phyloP scores from a whole-genome alignment of 805 yeast species.

The Metschnikowia anglica region DNA sequence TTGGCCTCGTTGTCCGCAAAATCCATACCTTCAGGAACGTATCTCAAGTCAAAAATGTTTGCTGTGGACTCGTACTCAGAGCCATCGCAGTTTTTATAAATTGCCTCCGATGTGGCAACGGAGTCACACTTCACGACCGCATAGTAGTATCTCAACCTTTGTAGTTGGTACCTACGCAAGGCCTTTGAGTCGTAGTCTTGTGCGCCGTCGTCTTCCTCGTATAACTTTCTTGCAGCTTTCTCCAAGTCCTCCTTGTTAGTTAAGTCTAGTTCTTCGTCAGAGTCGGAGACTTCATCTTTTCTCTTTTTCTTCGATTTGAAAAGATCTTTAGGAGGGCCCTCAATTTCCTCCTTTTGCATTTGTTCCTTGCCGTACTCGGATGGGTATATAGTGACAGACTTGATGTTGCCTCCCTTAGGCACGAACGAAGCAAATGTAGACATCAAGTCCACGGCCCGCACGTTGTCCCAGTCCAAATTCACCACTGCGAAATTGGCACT shows the following conservation, averaged over 20 bases:
- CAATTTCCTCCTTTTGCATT: constrained; percentile 83
- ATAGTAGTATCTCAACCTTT: constrained; percentile 87
- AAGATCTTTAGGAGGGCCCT: constrained; percentile 89
- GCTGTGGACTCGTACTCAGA: constrained; percentile 96
- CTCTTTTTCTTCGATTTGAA: constrained; percentile 50
- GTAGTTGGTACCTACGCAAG: constrained; percentile 86
- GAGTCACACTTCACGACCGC: constrained; percentile 87
- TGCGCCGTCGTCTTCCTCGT: constrained; percentile 79
- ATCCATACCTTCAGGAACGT: constrained; percentile 88
- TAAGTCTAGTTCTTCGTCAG: constrained; percentile 43
- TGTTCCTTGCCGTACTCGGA: constrained; percentile 92
- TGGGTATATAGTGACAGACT: constrained; percentile 72
- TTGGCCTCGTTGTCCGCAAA: constrained; percentile 72
- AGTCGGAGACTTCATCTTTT: constrained; percentile 29
- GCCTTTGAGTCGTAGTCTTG: constrained; percentile 82
- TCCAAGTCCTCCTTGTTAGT: constrained; percentile 51
- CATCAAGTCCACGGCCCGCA: constrained; percentile 82
- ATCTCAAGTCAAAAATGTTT: constrained; percentile 87
- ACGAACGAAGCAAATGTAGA: constrained; percentile 86
- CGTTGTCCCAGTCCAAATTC: constrained; percentile 95
- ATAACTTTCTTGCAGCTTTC: constrained; percentile 64
- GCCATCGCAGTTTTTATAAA: constrained; percentile 88
- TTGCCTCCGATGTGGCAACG: constrained; percentile 63
- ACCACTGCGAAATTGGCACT: constrained; percentile 83
- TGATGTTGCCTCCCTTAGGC: constrained; percentile 69